Conservation (phyloP, 768 basidiomycete species). For the Flagelloscypha sp. region DNA sequence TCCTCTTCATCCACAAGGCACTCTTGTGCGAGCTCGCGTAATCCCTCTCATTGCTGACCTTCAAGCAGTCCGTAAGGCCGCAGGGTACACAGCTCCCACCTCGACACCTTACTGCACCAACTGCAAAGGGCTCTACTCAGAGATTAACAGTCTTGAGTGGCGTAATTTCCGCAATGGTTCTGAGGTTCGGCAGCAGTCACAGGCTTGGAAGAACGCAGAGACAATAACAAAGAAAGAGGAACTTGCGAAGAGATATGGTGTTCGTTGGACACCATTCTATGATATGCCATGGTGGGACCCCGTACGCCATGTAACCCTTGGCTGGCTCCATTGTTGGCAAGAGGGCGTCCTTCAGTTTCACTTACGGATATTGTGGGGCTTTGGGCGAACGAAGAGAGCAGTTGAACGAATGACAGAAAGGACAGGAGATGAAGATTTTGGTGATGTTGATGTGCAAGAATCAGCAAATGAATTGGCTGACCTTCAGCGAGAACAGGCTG, state of each 20-base stretch:
- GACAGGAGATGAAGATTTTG: constrained; percentile 13
- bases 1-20: constrained; percentile 9
- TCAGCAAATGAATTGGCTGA: constrained; percentile 2
- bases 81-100: constrained; percentile 13
- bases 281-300: constrained; percentile 22
- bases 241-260: constrained; percentile 13
- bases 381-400: constrained; percentile 14
- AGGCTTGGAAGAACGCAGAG: constrained; percentile 9
- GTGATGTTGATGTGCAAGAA: constrained; percentile 10
- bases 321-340: constrained; percentile 22
- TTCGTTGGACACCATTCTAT: constrained; percentile 21
- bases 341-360: constrained; percentile 19
- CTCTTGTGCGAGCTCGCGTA: constrained; percentile 9
- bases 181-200: constrained; percentile 14
- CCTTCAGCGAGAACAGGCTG: constrained; percentile 1
- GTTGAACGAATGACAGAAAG: constrained; percentile 4
- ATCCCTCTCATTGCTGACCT: constrained; percentile 18
- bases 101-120: constrained; percentile 18
- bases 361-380: constrained; percentile 14
- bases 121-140: constrained; percentile 10
- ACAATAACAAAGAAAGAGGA: constrained; percentile 9
- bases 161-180: constrained; percentile 8
- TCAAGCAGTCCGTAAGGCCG: constrained; percentile 15
- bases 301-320: constrained; percentile 18
- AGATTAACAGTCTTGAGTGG: constrained; percentile 15